phyloP scores from a whole-genome alignment of 352 stramenopile genomes.

The Phytophthora brassicae region DNA sequence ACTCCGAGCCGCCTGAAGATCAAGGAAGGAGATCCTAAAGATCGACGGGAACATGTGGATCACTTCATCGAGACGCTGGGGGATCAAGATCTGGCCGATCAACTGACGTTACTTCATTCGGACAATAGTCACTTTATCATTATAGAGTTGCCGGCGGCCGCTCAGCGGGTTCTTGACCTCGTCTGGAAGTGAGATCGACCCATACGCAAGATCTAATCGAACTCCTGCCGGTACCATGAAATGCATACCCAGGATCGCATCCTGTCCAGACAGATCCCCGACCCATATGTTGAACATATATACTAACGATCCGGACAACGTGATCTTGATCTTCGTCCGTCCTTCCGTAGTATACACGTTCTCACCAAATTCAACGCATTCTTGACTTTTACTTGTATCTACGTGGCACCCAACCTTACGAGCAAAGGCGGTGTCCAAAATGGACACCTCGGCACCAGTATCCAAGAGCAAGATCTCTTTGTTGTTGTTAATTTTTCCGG shows the following conservation, averaged over 20 bases:
- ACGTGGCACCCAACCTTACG: slow-evolving; percentile 19
- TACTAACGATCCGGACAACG: slow-evolving; percentile 7
- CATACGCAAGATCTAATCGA: background rate
- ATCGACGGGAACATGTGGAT: slow-evolving; percentile 10
- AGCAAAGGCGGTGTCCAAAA: slow-evolving; percentile 25
- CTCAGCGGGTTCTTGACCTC: slow-evolving; percentile 9
- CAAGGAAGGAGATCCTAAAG: background rate
- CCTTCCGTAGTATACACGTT: slow-evolving; percentile 1
- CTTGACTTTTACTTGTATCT: slow-evolving; percentile 3
- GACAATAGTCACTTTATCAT: background rate
- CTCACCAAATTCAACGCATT: slow-evolving; percentile 15
- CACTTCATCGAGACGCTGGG: slow-evolving; percentile 20
- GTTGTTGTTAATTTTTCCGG: slow-evolving; percentile 19
- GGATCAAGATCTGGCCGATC: slow-evolving; percentile 4
- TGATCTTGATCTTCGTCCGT: slow-evolving; percentile 18
- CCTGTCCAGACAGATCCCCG: slow-evolving; percentile 6
- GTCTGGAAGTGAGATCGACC: background rate
- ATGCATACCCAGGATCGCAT: slow-evolving; percentile 19
- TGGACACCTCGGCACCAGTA: slow-evolving; percentile 24
- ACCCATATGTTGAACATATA: slow-evolving; percentile 17
- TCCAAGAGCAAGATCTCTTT: slow-evolving; percentile 27
- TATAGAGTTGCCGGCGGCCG: slow-evolving; percentile 1
- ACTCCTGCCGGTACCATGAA: slow-evolving; percentile 20
- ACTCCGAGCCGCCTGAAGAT: slow-evolving; percentile 4
- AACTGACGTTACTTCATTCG: background rate